phyloP scores from a whole-genome alignment of 805 yeast genomes.

The Pichia sporocuriosa region DNA sequence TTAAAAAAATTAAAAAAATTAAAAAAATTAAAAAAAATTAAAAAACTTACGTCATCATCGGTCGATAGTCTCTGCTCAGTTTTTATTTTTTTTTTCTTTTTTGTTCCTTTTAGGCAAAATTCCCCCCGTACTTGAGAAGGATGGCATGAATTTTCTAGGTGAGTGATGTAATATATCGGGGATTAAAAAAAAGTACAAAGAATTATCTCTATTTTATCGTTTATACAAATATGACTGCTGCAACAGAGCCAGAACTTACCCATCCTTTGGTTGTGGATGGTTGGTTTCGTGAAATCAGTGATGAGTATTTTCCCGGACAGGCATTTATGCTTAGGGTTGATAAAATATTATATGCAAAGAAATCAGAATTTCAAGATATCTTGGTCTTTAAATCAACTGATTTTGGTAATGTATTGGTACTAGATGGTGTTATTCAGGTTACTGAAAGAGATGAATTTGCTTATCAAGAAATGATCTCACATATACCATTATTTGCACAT shows the following conservation, averaged over 20 bases:
- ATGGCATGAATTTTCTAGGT: too few relatives aligned
- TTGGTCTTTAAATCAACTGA: conserved; percentile 67
- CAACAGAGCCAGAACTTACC: conserved; percentile 18
- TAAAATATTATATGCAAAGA: conserved; percentile 55
- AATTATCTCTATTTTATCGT: too few relatives aligned
- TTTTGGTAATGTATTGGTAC: conserved; percentile 82
- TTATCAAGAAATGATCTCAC: conserved; percentile 87
- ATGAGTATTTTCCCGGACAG: conserved; percentile 80
- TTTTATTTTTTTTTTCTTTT: too few relatives aligned
- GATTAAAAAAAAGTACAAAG: too few relatives aligned
- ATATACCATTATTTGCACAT: conserved; percentile 75
- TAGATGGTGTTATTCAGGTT: conserved; percentile 87
- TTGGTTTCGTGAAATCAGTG: conserved; percentile 78
- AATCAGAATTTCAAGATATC: conserved; percentile 74
- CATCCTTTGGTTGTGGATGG: conserved; percentile 52
- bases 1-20: neutral
- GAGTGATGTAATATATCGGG: too few relatives aligned
- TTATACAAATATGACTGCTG: too few relatives aligned
- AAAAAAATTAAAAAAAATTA: neutral
- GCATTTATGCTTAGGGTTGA: conserved; percentile 63
- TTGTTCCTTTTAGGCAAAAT: too few relatives aligned
- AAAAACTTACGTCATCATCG: too few relatives aligned
- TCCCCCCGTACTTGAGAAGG: too few relatives aligned
- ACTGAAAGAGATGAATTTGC: conserved; percentile 92
- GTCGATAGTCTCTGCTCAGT: too few relatives aligned